Percentiles rank a stretch among this genome's conserved stretches.
These are phyloP conservation scores for Kazachstania bromeliacearum DNA, from an alignment of 805 yeast genomes.

Conservation along the genomic window DNA sequence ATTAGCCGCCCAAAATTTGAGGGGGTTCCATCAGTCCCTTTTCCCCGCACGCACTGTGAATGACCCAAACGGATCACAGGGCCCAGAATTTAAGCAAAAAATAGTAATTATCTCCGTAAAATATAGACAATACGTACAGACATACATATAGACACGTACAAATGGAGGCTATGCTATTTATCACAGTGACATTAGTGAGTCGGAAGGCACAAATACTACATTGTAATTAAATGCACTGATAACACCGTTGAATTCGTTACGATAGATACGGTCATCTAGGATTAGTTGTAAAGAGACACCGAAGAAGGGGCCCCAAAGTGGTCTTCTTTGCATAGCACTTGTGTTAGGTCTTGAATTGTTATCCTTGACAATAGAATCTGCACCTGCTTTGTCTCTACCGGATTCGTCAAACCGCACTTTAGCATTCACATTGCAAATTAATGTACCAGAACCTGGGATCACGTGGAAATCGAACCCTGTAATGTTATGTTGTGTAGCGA, in stretches of 20 bases:
- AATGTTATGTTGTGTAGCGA: constrained; percentile 48
- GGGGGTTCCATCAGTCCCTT: no score
- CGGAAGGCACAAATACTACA: constrained; percentile 44
- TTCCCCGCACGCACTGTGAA: no score
- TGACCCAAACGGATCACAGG: no score
- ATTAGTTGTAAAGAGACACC: constrained; percentile 56
- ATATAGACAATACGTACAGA: background rate
- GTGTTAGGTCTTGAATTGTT: constrained; percentile 6
- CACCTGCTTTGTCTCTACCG: constrained; percentile 59
- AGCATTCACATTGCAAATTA: constrained; percentile 41
- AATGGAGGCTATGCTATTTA: background rate
- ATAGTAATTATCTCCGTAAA: no score
- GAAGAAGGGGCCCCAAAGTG: constrained; percentile 60
- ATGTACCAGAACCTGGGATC: constrained; percentile 53
- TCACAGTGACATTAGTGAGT: constrained; percentile 7
- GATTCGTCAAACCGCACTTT: constrained; percentile 71
- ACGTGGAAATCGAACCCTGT: constrained; percentile 59
- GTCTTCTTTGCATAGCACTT: constrained; percentile 29
- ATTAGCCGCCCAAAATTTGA: no score
- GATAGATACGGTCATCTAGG: constrained; percentile 39
- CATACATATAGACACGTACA: background rate
- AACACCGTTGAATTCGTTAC: constrained; percentile 27
- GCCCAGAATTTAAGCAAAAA: no score
- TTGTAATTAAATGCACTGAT: constrained; percentile 59
- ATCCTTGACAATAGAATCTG: constrained; percentile 42